Conservation (phyloP, 768 basidiomycete species). For the Leccinum subgranulosum region DNA sequence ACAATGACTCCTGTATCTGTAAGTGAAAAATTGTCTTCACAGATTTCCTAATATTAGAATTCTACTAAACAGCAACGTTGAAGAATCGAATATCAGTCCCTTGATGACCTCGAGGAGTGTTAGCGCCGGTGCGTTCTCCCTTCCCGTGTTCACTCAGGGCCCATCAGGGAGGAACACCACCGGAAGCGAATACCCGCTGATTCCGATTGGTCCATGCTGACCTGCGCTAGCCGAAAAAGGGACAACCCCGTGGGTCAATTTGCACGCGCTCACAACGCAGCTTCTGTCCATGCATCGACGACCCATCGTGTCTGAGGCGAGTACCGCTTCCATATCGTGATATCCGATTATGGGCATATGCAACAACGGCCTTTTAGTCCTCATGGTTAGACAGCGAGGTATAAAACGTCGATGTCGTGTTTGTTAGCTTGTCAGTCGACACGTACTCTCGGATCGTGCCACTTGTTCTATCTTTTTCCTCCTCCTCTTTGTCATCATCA, state of each 20-base stretch:
- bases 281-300: slow-evolving; percentile 11
- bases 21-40: neutral
- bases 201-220: neutral
- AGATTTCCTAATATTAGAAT: neutral
- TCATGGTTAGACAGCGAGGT: neutral
- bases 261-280: slow-evolving; percentile 4
- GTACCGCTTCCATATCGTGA: neutral
- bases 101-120: slow-evolving; percentile 4
- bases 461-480: neutral
- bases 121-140: neutral
- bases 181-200: neutral
- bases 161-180: neutral
- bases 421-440: neutral
- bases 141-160: neutral
- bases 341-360: slow-evolving; percentile 1
- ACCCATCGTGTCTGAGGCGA: slow-evolving; percentile 16
- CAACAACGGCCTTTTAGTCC: neutral
- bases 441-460: neutral
- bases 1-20: neutral
- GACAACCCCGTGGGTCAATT: neutral
- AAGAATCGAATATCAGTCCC: neutral
- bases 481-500: neutral
- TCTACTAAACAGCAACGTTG: neutral
- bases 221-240: neutral
- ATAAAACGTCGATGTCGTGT: slow-evolving; percentile 13